These are phyloP conservation scores for Wallemia hederae DNA, from an alignment of 1,284 basidiomycete genomes.

Conservation along the genomic window DNA sequence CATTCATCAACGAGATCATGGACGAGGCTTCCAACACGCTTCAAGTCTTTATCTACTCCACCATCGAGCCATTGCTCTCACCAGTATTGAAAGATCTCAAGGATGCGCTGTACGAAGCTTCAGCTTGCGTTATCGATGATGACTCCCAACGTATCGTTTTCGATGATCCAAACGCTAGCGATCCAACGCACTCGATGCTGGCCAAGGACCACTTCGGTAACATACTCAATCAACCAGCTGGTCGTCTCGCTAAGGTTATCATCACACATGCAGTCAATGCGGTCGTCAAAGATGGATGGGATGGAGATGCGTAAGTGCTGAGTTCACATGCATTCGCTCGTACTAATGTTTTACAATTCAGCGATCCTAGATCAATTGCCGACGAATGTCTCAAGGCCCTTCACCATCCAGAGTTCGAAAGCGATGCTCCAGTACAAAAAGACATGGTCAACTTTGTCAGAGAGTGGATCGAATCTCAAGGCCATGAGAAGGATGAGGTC, in stretches of 20 bases:
- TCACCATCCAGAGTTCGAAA: conserved; percentile 12
- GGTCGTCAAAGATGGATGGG: background rate
- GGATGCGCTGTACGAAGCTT: conserved; percentile 12
- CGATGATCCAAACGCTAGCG: conserved; percentile 13
- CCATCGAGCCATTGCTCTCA: conserved; percentile 12
- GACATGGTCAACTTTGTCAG: conserved; percentile 2
- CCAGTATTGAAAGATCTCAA: conserved; percentile 8
- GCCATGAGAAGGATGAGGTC: conserved; percentile 3
- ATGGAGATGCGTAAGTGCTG: background rate
- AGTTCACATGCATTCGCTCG: background rate
- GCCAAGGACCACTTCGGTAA: conserved; percentile 15
- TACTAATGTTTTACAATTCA: background rate
- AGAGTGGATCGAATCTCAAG: conserved; percentile 3
- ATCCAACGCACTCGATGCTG: conserved; percentile 14
- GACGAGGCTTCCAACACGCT: background rate
- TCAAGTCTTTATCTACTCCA: conserved; percentile 10
- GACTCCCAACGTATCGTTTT: conserved; percentile 5
- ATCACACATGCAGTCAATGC: conserved; percentile 6
- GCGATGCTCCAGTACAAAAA: conserved; percentile 3
- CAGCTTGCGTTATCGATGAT: conserved; percentile 7
- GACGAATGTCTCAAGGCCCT: conserved; percentile 8
- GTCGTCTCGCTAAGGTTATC: conserved; percentile 16
- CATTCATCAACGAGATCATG: background rate
- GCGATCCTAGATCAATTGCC: conserved; percentile 8
- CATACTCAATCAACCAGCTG: conserved; percentile 14